These are phyloP conservation scores for Suhomyces yuchorum DNA, from an alignment of 1,139 yeast species.

Conservation along the genomic window DNA sequence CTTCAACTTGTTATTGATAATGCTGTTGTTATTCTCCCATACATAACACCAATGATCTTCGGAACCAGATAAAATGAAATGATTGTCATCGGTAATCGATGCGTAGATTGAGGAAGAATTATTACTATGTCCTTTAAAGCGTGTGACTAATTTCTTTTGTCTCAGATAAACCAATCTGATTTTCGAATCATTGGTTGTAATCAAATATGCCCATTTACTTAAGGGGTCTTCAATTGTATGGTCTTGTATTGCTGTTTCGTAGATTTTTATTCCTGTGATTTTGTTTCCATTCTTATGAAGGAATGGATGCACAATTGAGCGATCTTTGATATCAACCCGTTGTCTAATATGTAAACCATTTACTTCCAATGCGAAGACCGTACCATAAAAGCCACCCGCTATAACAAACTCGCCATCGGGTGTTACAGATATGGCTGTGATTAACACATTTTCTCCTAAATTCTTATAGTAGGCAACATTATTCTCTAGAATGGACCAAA, in stretches of 20 bases:
- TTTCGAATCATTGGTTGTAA: conserved; percentile 81
- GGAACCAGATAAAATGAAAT: conserved; percentile 58
- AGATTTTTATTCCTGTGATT: conserved; percentile 44
- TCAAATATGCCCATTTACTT: conserved; percentile 43
- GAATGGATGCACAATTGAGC: conserved; percentile 30
- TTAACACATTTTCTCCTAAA: conserved; percentile 57
- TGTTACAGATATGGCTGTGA: conserved; percentile 71
- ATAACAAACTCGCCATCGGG: conserved; percentile 69
- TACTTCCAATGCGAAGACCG: conserved; percentile 62
- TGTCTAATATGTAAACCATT: conserved; percentile 59
- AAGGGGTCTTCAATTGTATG: conserved; percentile 19
- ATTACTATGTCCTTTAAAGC: conserved; percentile 75
- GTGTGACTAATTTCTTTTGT: conserved; percentile 60
- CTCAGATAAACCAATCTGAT: conserved; percentile 64
- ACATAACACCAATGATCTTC: conserved; percentile 74
- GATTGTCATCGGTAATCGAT: conserved; percentile 55
- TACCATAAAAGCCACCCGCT: conserved; percentile 84
- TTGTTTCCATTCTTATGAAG: conserved; percentile 37
- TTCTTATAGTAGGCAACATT: conserved; percentile 36
- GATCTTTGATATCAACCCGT: conserved; percentile 53
- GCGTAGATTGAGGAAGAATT: conserved; percentile 74
- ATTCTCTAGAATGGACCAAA: conserved; percentile 81
- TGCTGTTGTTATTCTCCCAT: conserved; percentile 57
- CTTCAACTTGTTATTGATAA: conserved; percentile 42
- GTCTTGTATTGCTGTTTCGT: conserved; percentile 23